A percentile compares a stretch with the other conserved stretches of the same genome.
phyloP scores from a whole-genome alignment of 2,329 filamentous ascomycete genomes.

The Venturia aucupariae region DNA sequence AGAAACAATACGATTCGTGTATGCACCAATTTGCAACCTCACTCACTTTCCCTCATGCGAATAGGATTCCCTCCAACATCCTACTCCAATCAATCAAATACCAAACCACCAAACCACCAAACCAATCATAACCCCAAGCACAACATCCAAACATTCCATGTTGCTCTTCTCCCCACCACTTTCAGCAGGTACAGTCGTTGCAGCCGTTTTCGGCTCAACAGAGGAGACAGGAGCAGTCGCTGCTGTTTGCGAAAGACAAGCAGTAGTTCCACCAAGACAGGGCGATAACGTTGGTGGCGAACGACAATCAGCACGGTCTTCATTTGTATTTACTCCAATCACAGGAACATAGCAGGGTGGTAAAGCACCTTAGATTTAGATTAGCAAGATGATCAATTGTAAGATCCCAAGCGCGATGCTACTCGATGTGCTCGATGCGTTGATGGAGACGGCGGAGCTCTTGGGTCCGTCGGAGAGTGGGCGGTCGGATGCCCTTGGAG shows the following conservation, averaged over 20 bases:
- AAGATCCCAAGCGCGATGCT: neutral
- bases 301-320: no score
- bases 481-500: neutral
- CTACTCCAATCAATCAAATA: neutral
- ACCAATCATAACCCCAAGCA: neutral
- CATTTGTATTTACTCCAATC: neutral
- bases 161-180: neutral
- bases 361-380: neutral
- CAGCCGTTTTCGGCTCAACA: neutral
- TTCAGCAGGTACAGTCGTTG: neutral
- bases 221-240: neutral
- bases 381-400: neutral
- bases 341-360: neutral
- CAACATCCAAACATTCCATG: neutral
- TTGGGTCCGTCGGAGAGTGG: neutral
- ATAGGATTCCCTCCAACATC: neutral
- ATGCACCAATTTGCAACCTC: neutral
- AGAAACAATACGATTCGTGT: neutral
- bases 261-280: neutral
- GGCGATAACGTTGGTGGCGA: no score
- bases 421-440: neutral
- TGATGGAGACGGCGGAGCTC: neutral
- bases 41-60: neutral
- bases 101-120: neutral
- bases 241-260: neutral